These are phyloP conservation scores for Pezicula radicicola DNA, from an alignment of 2,329 filamentous ascomycete species.

Conservation along the genomic window DNA sequence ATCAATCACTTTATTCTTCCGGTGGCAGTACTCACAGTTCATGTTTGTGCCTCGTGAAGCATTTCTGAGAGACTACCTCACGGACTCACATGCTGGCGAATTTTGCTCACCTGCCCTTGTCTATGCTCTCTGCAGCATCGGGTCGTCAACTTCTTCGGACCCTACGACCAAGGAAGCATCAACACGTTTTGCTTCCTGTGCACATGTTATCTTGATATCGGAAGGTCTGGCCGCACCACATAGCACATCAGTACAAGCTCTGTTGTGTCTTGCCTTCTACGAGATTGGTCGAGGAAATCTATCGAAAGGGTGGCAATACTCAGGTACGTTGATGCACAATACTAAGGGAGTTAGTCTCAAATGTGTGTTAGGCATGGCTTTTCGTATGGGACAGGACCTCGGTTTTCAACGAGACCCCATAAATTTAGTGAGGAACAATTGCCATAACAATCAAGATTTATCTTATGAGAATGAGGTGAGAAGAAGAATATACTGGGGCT, in stretches of 20 bases:
- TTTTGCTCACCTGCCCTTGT: conserved; percentile 26
- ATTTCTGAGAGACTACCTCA: conserved; percentile 25
- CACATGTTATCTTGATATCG: conserved; percentile 24
- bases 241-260: conserved; percentile 21
- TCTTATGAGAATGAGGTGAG: conserved; percentile 25
- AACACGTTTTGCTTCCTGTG: conserved; percentile 16
- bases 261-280: conserved; percentile 25
- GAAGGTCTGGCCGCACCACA: conserved; percentile 18
- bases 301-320: conserved; percentile 27
- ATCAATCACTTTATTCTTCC: conserved; percentile 23
- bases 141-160: conserved; percentile 15
- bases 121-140: conserved; percentile 22
- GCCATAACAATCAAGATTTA: conserved; percentile 5
- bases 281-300: conserved; percentile 25
- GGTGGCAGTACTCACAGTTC: conserved; percentile 29
- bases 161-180: conserved; percentile 8
- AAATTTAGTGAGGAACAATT: conserved; percentile 17
- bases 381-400: conserved; percentile 10
- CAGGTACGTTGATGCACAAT: conserved; percentile 12
- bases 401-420: conserved; percentile 26
- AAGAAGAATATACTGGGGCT: conserved; percentile 28
- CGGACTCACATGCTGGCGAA: conserved; percentile 12
- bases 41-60: conserved; percentile 30
- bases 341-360: neutral
- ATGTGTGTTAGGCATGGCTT: conserved; percentile 22